phyloP scores from a whole-genome alignment of 108 stramenopile genomes.

The Parietichytrium sp. region DNA sequence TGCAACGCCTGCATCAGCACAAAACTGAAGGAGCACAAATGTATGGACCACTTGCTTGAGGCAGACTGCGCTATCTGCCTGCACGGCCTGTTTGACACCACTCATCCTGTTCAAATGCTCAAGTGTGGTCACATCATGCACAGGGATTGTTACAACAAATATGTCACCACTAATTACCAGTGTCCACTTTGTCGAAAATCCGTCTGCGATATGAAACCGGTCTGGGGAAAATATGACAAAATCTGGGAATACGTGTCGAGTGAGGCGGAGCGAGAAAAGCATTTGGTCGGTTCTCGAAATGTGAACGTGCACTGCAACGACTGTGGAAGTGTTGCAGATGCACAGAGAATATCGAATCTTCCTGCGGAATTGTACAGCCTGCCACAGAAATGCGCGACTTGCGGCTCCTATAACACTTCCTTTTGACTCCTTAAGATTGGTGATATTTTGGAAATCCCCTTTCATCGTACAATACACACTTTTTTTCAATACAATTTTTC shows the following conservation, averaged over 20 bases:
- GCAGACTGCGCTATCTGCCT: slow-evolving; percentile 88
- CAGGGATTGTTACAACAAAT: slow-evolving; percentile 74
- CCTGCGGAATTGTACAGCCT: no score
- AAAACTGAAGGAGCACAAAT: slow-evolving; percentile 65
- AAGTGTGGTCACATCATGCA: slow-evolving; percentile 94
- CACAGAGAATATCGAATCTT: no score
- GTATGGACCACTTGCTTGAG: slow-evolving; percentile 85
- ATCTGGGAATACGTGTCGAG: slow-evolving; percentile 20
- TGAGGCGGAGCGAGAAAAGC: no score
- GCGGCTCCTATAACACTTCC: slow-evolving; percentile 23
- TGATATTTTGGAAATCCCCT: no score
- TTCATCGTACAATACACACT: no score
- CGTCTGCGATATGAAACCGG: slow-evolving; percentile 53
- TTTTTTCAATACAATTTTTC: no score
- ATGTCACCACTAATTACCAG: slow-evolving; percentile 46
- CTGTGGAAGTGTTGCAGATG: no score
- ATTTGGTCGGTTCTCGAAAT: no score
- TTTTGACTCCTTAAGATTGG: no score
- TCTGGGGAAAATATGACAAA: slow-evolving; percentile 21
- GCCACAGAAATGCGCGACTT: not conserved
- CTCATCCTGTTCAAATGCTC: slow-evolving; percentile 76
- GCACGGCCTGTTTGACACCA: slow-evolving; percentile 80
- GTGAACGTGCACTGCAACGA: no score
- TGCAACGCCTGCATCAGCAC: slow-evolving; percentile 90
- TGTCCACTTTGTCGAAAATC: slow-evolving; percentile 55